Conservation (phyloP, 441 rosid genomes). For the California macrophylla region DNA sequence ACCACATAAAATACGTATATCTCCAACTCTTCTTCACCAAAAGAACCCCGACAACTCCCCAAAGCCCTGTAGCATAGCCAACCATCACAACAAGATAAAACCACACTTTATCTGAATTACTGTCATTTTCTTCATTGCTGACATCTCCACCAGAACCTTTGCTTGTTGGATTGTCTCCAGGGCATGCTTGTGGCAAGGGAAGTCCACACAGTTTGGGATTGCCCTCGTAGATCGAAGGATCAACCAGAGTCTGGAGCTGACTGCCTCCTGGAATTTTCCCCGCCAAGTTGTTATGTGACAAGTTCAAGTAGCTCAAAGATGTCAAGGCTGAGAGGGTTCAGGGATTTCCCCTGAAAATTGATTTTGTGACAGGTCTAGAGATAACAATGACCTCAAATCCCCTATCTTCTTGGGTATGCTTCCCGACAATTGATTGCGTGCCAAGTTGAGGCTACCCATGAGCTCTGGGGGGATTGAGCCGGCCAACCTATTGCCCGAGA, state of each 20-base stretch:
- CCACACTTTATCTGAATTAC: background rate
- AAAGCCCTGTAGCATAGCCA: background rate
- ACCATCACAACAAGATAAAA: background rate
- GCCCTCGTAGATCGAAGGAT: background rate
- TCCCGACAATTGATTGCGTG: background rate
- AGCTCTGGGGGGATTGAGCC: no score
- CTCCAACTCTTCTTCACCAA: background rate
- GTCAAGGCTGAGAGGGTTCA: background rate
- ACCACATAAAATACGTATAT: background rate
- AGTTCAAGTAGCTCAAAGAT: background rate
- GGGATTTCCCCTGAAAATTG: background rate
- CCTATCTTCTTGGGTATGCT: background rate
- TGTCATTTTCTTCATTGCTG: background rate
- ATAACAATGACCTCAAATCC: background rate
- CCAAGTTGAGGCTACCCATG: background rate
- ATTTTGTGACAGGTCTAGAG: background rate
- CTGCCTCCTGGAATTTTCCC: background rate
- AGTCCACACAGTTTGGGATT: background rate
- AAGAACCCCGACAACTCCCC: background rate
- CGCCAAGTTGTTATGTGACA: background rate
- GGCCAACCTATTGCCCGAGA: no score
- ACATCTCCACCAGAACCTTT: background rate
- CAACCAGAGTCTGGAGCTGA: background rate
- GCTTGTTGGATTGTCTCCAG: background rate
- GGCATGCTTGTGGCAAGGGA: background rate